phyloP scores from a whole-genome alignment of 2,329 filamentous ascomycete species.

The Triangularia verruculosa region DNA sequence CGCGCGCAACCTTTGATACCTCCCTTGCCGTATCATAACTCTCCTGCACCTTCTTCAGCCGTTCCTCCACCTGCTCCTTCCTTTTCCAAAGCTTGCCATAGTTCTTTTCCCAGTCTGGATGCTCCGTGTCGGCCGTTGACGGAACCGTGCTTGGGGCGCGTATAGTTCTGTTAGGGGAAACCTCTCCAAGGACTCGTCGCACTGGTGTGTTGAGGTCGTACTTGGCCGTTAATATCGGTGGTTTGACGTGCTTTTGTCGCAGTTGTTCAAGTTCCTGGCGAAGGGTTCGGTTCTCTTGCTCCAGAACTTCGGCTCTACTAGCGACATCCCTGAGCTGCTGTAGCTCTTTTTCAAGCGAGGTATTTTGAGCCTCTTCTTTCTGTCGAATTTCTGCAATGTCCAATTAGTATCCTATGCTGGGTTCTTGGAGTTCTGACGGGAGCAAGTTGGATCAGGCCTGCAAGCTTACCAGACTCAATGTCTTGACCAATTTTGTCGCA shows the following conservation, averaged over 20 bases:
- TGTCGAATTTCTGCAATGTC: conserved; percentile 28
- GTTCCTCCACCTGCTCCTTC: conserved; percentile 38
- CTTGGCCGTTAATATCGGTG: neutral
- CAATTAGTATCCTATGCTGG: neutral
- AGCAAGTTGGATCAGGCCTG: too few relatives aligned
- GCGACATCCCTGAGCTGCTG: conserved; percentile 33
- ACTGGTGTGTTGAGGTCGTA: neutral
- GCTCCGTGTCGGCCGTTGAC: neutral
- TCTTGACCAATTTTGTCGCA: conserved; percentile 23
- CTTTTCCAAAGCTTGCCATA: conserved; percentile 15
- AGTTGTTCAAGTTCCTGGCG: conserved; percentile 37
- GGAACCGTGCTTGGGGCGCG: neutral
- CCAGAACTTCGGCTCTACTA: conserved; percentile 36
- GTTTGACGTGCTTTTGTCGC: conserved; percentile 9
- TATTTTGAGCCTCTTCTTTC: conserved; percentile 24
- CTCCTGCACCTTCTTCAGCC: conserved; percentile 37
- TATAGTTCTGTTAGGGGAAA: conserved; percentile 16
- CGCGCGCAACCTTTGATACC: conserved; percentile 9
- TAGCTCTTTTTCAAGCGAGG: conserved; percentile 35
- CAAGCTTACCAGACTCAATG: conserved; percentile 21
- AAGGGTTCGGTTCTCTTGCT: conserved; percentile 43
- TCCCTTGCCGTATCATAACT: conserved; percentile 33
- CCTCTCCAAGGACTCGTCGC: conserved; percentile 17
- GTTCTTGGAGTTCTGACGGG: too few relatives aligned
- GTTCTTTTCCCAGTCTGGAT: conserved; percentile 17